Evolutionary conservation across 2,329 filamentous ascomycete genomes (phyloP).

Genomic region (Colletotrichum horii): DNA sequence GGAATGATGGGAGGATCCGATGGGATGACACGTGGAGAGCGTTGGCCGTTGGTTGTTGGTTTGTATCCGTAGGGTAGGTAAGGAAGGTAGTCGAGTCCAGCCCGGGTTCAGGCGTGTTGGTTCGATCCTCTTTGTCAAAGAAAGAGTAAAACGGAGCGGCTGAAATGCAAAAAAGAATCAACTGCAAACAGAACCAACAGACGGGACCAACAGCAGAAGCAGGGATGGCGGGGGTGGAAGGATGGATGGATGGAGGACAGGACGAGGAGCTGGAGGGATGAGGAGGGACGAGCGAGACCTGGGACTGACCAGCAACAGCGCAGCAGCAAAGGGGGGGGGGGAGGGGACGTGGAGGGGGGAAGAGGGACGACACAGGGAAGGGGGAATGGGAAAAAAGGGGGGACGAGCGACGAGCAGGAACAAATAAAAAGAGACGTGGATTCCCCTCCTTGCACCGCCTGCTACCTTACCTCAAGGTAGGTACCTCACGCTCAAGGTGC

Average conservation of each 20-base stretch:
- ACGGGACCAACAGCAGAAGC: background rate
- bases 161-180: background rate
- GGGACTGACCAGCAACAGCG: background rate
- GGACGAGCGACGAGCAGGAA: background rate
- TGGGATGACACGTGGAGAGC: constrained; percentile 9
- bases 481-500: no score
- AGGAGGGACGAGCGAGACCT: background rate
- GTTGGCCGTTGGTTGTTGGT: background rate
- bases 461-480: background rate
- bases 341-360: no score
- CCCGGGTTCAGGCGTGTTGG: background rate
- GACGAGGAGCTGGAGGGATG: background rate
- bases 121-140: background rate
- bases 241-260: background rate
- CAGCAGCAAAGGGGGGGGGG: background rate
- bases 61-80: no score
- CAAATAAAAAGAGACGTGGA: background rate
- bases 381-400: background rate
- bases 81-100: background rate
- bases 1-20: background rate
- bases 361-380: background rate
- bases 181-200: background rate
- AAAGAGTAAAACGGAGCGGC: background rate
- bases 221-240: background rate
- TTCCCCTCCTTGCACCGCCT: background rate